Evolutionary conservation across 768 basidiomycete genomes (phyloP), one percentile per base, ranked within the genome.

Genomic region (Lyophyllum decastes): DNA sequence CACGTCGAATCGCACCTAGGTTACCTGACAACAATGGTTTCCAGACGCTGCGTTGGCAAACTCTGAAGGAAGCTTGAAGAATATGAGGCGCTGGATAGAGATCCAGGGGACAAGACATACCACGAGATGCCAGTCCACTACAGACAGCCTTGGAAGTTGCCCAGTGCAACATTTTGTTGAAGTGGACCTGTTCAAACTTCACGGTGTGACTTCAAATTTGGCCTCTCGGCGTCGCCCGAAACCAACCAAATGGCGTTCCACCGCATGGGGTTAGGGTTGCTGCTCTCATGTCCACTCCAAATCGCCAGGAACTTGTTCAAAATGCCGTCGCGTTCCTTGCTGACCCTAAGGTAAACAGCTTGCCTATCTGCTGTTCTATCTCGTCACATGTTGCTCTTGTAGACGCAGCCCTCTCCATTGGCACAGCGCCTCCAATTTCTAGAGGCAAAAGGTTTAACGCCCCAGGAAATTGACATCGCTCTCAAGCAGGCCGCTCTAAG

Each of bases 381-480:
- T 54, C 19, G 66, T 58, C 61, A 61, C 17, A 40, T 22, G 2
- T 16, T 52, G 27, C 49, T 35, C 21, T 21, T 49, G 2, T 44
- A 96, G 94, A 81, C 89, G 0, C 87, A 89, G 66, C 77, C 86
- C 34, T 91, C 94, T 2, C 80, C 94, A 1, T 74, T 96, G 26
- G 80, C 90, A 0, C 92, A 96, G 70, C 86, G 92, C 51, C 82
- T 98, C 46, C 89, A 92, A 61, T 99, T 98, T 76, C 83, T 99
- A n/a, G 90, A 97, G 66, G 89, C 93, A 6, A 98, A 98, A 72
- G 97, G 97, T 2, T 78, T 99, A 33, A 88, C 87, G 0, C 78
- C 81, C 6, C 72, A 78, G 16, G 96, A 99, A 74, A 95, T 98
- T 59, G 92, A 97, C 70, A 77, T 85, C 27, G 95, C 94, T 1